phyloP scores from a whole-genome alignment of 225 moss, liverwort and hornwort genomes.

The Polytrichum formosum region DNA sequence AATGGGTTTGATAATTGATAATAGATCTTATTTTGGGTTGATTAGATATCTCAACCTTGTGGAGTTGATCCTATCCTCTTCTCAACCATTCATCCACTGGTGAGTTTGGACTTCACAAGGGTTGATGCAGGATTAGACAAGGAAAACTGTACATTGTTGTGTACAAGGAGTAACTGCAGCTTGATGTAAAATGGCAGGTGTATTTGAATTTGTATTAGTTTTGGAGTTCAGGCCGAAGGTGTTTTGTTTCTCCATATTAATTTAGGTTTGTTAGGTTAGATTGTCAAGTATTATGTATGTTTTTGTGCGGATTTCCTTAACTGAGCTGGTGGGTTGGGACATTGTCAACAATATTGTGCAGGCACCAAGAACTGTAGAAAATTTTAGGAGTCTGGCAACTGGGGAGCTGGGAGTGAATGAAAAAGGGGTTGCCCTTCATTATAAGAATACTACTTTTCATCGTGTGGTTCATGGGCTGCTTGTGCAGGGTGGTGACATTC shows the following conservation, averaged over 20 bases:
- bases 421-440: conserved; percentile 59
- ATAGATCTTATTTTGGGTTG: no score
- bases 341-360: conserved; percentile 18
- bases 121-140: no score
- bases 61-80: not conserved
- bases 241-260: no score
- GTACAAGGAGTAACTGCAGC: no score
- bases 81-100: not conserved
- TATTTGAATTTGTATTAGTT: no score
- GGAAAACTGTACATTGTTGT: no score
- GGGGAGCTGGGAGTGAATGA: conserved; percentile 58
- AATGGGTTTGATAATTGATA: no score
- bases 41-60: no score
- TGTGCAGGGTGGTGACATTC: conserved; percentile 65
- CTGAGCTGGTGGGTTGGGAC: not conserved
- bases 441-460: conserved; percentile 64
- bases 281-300: not conserved
- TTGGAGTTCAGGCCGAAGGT: no score
- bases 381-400: conserved; percentile 67
- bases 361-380: conserved; percentile 73
- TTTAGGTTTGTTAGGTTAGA: no score
- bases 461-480: conserved; percentile 70
- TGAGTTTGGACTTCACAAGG: no score
- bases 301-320: not conserved
- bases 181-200: no score